Conservation (phyloP, 192 early-diverging fungal genomes). For the Pecoramyces ruminantium region DNA sequence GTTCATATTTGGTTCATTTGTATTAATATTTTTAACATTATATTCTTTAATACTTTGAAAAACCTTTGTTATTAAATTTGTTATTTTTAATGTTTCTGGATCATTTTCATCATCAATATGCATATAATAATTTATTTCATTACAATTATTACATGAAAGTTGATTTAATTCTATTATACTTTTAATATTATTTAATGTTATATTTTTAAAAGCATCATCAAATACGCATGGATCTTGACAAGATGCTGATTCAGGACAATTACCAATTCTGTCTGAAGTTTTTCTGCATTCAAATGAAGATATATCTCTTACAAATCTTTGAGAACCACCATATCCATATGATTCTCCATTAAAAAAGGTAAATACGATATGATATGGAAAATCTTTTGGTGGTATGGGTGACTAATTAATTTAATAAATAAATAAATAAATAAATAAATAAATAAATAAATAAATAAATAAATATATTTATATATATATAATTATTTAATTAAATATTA, state of each 20-base stretch:
- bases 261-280: too few species aligned
- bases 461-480: too few species aligned
- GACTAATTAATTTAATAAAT: conserved; percentile 16
- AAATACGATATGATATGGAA: conserved; percentile 56
- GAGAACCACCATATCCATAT: conserved; percentile 61
- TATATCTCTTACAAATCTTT: conserved; percentile 63
- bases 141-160: not conserved
- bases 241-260: conserved; percentile 17
- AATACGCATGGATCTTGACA: conserved; percentile 39
- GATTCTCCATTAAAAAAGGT: conserved; percentile 54
- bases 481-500: too few species aligned
- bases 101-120: conserved; percentile 20
- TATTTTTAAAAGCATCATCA: conserved; percentile 38
- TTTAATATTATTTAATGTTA: conserved; percentile 49
- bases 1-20: too few species aligned
- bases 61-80: not conserved
- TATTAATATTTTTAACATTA: too few species aligned
- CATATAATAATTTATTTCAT: conserved; percentile 6
- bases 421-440: not conserved
- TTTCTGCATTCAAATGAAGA: conserved; percentile 33
- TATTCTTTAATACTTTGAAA: too few species aligned
- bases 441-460: not conserved
- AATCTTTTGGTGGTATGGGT: conserved; percentile 10
- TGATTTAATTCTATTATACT: conserved; percentile 42
- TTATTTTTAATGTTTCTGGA: not conserved